These are phyloP conservation scores for Vitis cinerea DNA, from an alignment of 164 flowering plant species.

Conservation along the genomic window DNA sequence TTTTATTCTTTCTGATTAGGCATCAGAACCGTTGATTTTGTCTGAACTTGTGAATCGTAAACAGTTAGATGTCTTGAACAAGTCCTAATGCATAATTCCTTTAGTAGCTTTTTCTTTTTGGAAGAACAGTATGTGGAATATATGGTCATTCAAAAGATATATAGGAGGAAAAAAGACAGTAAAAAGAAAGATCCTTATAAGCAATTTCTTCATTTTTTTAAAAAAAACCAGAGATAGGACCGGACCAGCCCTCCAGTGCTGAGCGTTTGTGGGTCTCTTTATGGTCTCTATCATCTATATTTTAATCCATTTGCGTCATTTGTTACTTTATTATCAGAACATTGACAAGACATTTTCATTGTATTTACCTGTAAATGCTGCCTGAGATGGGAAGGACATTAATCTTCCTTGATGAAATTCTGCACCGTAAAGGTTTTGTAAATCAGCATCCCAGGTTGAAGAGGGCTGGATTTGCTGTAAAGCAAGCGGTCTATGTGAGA, in stretches of 20 bases:
- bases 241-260: too few species aligned
- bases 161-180: conserved; percentile 11
- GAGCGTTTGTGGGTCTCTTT: conserved; percentile 11
- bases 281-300: conserved; percentile 12
- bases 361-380: conserved; percentile 44
- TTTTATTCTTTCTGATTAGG: too few species aligned
- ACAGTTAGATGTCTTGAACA: conserved; percentile 2
- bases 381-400: conserved; percentile 45
- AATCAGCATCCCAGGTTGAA: conserved; percentile 65
- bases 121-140: conserved; percentile 5
- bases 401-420: conserved; percentile 61
- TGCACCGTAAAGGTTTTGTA: conserved; percentile 52
- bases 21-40: too few species aligned
- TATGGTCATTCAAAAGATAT: conserved; percentile 6
- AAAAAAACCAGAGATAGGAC: too few species aligned
- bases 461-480: conserved; percentile 55
- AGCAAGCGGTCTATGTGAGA: conserved; percentile 3
- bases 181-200: conserved; percentile 14
- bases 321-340: conserved; percentile 7
- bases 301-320: conserved; percentile 17
- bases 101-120: not conserved
- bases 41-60: not conserved
- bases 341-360: conserved; percentile 4
- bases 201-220: too few species aligned
- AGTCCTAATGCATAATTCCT: conserved; percentile 9